Conservation (phyloP, 1,139 yeast species). For the Meyerozyma elateridarum region DNA sequence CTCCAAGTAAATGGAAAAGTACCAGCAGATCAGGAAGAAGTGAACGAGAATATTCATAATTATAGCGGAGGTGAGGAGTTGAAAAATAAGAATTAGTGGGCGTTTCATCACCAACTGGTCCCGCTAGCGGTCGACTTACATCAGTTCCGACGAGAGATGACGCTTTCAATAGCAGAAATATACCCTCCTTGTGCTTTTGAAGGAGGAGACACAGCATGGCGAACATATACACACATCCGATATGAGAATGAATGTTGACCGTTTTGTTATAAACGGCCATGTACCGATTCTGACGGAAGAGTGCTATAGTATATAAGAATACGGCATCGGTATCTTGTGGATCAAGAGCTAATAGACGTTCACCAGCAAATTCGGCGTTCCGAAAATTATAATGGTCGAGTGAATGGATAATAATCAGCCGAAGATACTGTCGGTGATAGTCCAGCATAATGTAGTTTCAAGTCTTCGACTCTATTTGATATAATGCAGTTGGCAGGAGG, state of each 20-base stretch:
- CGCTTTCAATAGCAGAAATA: slow-evolving; percentile 44
- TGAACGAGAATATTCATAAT: slow-evolving; percentile 31
- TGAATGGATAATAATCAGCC: slow-evolving; percentile 60
- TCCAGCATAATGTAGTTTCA: too few species aligned
- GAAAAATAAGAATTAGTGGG: slow-evolving; percentile 16
- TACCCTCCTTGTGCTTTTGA: slow-evolving; percentile 58
- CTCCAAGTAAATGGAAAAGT: slow-evolving; percentile 65
- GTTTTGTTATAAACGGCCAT: slow-evolving; percentile 55
- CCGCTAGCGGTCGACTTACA: neutral
- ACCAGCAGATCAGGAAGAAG: slow-evolving; percentile 62
- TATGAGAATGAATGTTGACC: slow-evolving; percentile 31
- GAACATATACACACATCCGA: slow-evolving; percentile 69
- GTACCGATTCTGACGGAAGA: slow-evolving; percentile 50
- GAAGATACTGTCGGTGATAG: slow-evolving; percentile 38
- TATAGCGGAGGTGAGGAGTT: slow-evolving; percentile 23
- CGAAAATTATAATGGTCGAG: slow-evolving; percentile 64
- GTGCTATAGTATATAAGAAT: slow-evolving; percentile 61
- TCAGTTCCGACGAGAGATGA: slow-evolving; percentile 6
- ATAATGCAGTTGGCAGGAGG: too few species aligned
- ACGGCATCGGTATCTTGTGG: slow-evolving; percentile 48
- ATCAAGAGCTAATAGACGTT: slow-evolving; percentile 60
- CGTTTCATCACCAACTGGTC: neutral
- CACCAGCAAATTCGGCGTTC: slow-evolving; percentile 81
- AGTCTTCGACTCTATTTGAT: too few species aligned
- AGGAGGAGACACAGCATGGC: slow-evolving; percentile 61